These are phyloP conservation scores for Trichoderma simmonsii DNA, from an alignment of 2,329 filamentous ascomycete genomes.

Conservation along the genomic window DNA sequence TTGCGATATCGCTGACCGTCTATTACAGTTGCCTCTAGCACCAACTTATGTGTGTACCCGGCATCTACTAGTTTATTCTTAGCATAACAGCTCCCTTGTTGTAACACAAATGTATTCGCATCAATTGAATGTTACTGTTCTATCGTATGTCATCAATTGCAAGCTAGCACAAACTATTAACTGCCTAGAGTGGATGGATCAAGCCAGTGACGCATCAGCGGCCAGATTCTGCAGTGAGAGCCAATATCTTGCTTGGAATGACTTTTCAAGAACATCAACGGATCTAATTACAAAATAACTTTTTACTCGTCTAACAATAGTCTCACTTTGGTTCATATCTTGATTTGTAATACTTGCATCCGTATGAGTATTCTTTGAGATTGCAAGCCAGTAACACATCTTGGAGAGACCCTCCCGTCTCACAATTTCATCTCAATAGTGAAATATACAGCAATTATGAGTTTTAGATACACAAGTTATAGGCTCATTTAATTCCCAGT, in stretches of 20 bases:
- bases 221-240: neutral
- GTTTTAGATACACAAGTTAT: too few species aligned
- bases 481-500: neutral
- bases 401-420: neutral
- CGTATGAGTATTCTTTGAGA: accelerated
- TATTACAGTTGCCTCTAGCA: neutral
- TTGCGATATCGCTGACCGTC: neutral
- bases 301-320: accelerated
- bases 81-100: neutral
- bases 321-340: neutral
- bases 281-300: neutral
- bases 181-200: neutral
- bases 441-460: neutral
- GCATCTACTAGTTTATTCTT: neutral
- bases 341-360: neutral
- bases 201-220: neutral
- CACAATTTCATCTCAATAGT: neutral
- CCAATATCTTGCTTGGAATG: neutral
- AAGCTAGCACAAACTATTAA: neutral
- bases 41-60: neutral
- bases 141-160: neutral
- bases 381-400: neutral
- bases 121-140: neutral
- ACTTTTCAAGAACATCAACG: neutral
- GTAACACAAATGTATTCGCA: neutral